These are phyloP conservation scores for Colletotrichum sansevieriae DNA, from an alignment of 2,329 filamentous ascomycete species.

Conservation along the genomic window DNA sequence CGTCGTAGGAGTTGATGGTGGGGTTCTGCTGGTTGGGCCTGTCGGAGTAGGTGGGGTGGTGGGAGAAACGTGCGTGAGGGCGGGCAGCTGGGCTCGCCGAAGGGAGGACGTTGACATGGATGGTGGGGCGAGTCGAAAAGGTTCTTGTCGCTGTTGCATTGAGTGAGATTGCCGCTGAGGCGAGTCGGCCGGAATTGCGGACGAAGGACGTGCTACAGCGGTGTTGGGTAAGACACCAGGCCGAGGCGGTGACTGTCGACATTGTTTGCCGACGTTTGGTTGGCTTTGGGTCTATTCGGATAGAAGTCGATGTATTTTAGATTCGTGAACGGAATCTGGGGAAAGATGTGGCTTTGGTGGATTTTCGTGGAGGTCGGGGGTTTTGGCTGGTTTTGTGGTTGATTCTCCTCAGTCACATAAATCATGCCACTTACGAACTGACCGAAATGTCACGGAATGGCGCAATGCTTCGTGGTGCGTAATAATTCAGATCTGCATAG, in stretches of 20 bases:
- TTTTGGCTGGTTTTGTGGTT: background rate
- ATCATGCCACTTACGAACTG: conserved; percentile 27
- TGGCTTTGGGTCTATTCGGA: background rate
- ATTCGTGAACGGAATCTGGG: conserved; percentile 1
- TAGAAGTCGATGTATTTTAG: background rate
- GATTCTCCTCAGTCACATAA: background rate
- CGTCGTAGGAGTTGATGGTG: conserved; percentile 48
- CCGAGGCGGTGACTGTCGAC: conserved; percentile 32
- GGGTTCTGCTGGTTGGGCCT: conserved; percentile 43
- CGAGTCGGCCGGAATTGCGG: conserved; percentile 3
- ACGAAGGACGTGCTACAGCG: conserved; percentile 1
- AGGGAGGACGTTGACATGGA: conserved; percentile 21
- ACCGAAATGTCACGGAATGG: background rate
- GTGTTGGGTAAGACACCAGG: conserved; percentile 31
- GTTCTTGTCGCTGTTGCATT: conserved; percentile 29
- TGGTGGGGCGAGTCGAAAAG: conserved; percentile 36
- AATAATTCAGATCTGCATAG: conserved; percentile 15
- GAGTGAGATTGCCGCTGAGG: conserved; percentile 16
- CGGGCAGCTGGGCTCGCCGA: conserved; percentile 20
- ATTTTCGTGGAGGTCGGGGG: background rate
- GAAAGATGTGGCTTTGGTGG: background rate
- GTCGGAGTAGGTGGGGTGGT: conserved; percentile 35
- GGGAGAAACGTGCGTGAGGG: conserved; percentile 39
- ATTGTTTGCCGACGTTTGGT: conserved; percentile 5
- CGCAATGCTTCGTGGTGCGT: background rate